A percentile compares a stretch with the other conserved stretches of the same genome.
These are phyloP conservation scores for Aspergillus sp. DNA, from an alignment of 2,329 filamentous ascomycete genomes.

Conservation along the genomic window DNA sequence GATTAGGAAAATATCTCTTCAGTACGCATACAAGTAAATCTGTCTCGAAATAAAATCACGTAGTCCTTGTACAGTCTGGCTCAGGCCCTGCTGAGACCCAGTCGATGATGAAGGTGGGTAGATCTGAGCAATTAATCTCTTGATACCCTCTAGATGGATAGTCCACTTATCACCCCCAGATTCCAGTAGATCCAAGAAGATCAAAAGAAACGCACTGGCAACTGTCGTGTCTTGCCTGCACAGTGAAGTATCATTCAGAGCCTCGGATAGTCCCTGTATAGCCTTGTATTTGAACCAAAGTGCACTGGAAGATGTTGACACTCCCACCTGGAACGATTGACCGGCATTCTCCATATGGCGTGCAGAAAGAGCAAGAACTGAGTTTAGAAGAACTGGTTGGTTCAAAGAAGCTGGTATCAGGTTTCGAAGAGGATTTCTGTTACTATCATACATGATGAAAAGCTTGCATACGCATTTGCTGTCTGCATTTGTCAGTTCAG, in stretches of 20 bases:
- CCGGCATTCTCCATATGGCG: slow-evolving; percentile 26
- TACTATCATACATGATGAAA: slow-evolving; percentile 29
- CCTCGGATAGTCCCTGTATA: slow-evolving; percentile 22
- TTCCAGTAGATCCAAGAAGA: slow-evolving; percentile 27
- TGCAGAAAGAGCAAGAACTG: slow-evolving; percentile 28
- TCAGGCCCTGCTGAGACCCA: slow-evolving; percentile 7
- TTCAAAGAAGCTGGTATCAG: slow-evolving; percentile 24
- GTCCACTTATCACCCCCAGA: slow-evolving; percentile 30
- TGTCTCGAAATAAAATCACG: slow-evolving; percentile 23
- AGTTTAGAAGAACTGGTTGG: slow-evolving; percentile 22
- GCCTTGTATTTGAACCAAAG: slow-evolving; percentile 28
- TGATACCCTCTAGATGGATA: slow-evolving; percentile 26
- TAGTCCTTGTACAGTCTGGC: slow-evolving; percentile 22
- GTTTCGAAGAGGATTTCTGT: slow-evolving; percentile 27
- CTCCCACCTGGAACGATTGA: slow-evolving; percentile 12
- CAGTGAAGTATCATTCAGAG: slow-evolving; percentile 8
- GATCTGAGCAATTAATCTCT: slow-evolving; percentile 17
- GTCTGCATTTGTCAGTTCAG: slow-evolving; percentile 11
- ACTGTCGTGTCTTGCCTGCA: slow-evolving; percentile 22
- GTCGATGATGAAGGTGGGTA: slow-evolving; percentile 1
- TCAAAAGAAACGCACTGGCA: slow-evolving; percentile 28
- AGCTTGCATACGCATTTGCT: slow-evolving; percentile 29
- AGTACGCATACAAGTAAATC: slow-evolving; percentile 20
- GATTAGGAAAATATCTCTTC: background rate
- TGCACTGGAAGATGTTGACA: slow-evolving; percentile 7